Conservation (phyloP, 2,329 filamentous ascomycete genomes). For the Diaporthe caulivora region DNA sequence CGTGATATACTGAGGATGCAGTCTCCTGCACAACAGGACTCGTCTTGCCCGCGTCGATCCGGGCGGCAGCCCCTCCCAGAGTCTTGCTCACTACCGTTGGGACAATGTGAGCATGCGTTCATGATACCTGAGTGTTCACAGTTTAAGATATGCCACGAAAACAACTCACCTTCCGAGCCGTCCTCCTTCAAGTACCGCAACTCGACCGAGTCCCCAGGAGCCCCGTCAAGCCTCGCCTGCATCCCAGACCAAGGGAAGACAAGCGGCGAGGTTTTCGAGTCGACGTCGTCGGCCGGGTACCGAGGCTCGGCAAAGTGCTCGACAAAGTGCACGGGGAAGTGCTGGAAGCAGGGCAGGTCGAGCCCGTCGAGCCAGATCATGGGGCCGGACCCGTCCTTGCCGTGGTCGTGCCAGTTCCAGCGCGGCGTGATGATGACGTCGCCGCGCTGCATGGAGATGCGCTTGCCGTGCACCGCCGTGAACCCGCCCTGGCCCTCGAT, state of each 20-base stretch:
- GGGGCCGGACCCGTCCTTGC: conserved; percentile 63
- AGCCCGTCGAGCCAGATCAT: conserved; percentile 70
- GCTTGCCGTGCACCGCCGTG: conserved; percentile 64
- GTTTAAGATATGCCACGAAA: not conserved
- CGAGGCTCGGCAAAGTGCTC: conserved; percentile 58
- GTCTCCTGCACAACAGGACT: conserved; percentile 61
- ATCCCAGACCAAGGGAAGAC: conserved; percentile 63
- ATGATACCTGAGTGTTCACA: too few species aligned
- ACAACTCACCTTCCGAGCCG: conserved; percentile 47
- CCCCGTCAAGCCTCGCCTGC: conserved; percentile 55
- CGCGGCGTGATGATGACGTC: conserved; percentile 68
- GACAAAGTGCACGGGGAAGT: conserved; percentile 66
- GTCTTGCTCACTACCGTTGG: conserved; percentile 54
- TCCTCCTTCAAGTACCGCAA: conserved; percentile 48
- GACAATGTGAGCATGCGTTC: not conserved
- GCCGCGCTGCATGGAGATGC: conserved; percentile 61
- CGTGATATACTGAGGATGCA: conserved; percentile 65
- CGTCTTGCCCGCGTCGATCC: conserved; percentile 51
- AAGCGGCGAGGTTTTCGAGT: conserved; percentile 54
- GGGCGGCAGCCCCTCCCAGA: conserved; percentile 60
- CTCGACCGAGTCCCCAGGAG: conserved; percentile 45
- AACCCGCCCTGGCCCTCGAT: conserved; percentile 67
- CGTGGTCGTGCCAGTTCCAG: conserved; percentile 70
- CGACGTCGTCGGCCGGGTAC: conserved; percentile 57
- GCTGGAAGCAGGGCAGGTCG: conserved; percentile 62